Evolutionary conservation across 2,329 filamentous ascomycete genomes (phyloP).

Genomic region (Microdochium nivale): DNA sequence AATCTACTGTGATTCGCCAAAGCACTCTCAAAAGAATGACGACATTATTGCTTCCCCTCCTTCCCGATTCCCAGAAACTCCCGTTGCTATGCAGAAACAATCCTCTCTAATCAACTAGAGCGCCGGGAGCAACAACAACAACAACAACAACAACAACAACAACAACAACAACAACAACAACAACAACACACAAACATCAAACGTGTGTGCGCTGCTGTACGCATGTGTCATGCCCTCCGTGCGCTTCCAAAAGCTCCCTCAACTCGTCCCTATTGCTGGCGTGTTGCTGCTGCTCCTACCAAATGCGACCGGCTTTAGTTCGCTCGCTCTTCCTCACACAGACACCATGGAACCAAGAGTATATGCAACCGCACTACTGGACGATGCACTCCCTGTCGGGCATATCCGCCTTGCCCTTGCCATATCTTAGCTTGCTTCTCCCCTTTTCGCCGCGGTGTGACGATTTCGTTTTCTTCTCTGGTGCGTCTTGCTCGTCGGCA

Average conservation of each 20-base stretch:
- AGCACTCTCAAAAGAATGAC: background rate
- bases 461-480: constrained; percentile 7
- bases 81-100: background rate
- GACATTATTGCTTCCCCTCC: too few relatives aligned
- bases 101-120: background rate
- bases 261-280: background rate
- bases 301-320: background rate
- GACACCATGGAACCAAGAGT: background rate
- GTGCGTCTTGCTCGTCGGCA: background rate
- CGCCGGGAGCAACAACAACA: too few relatives aligned
- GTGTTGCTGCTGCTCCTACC: background rate
- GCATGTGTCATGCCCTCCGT: background rate
- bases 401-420: constrained; percentile 11
- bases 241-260: background rate
- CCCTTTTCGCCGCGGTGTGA: constrained; percentile 5
- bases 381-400: constrained; percentile 22
- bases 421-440: constrained; percentile 17
- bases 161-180: too few relatives aligned
- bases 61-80: background rate
- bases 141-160: too few relatives aligned
- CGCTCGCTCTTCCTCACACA: background rate
- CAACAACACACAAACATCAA: too few relatives aligned
- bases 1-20: background rate
- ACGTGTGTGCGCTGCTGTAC: background rate
- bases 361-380: constrained; percentile 13